Evolutionary conservation across 352 stramenopile genomes (phyloP), one percentile per base, ranked within the genome.

Genomic region (Phytophthora podocarpi): DNA sequence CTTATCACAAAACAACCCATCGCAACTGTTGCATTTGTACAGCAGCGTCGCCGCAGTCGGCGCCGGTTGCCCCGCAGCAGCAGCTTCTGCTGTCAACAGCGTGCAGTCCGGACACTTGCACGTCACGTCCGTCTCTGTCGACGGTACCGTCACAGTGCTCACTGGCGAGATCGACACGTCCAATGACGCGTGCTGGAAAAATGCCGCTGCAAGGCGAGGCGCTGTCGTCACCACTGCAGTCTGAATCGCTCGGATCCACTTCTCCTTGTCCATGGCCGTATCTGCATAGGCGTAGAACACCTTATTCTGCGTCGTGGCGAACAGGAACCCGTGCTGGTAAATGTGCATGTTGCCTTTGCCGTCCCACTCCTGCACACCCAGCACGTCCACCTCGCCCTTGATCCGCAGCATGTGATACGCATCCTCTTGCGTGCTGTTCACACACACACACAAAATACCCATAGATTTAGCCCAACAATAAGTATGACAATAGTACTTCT

Each of bases 321-420:
- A 96, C 7, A 97, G 60, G 53, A 97, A 95, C 4, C 90, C 90
- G 61, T 93, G 76, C 54, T 89, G 74, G 62, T 97, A 97, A 52
- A 94, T 96, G 78, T 96, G 87, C 82, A 95, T 95, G 65, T 95
- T 95, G 57, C 87, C 90, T 65, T 96, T 95, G 55, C 90, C 90
- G 55, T 97, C 90, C 90, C 90, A 97, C 52, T 96, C 87, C 64
- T 96, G 89, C 15, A 95, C 90, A 15, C 89, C 90, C 16, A 97
- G 63, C 26, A 97, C 87, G 60, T 97, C 86, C 20, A 95, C 88
- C 48, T 95, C 82, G 45, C 85, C 82, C 59, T 95, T 94, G 36
- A 95, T 70, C 6, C 83, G 82, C 54, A 96, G 77, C 82, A 95
- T 92, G 56, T 93, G 84, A 61, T 95, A 93, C 63, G 90, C 90